Conservation (phyloP, 306 rosid species). For the Inga oerstediana region DNA sequence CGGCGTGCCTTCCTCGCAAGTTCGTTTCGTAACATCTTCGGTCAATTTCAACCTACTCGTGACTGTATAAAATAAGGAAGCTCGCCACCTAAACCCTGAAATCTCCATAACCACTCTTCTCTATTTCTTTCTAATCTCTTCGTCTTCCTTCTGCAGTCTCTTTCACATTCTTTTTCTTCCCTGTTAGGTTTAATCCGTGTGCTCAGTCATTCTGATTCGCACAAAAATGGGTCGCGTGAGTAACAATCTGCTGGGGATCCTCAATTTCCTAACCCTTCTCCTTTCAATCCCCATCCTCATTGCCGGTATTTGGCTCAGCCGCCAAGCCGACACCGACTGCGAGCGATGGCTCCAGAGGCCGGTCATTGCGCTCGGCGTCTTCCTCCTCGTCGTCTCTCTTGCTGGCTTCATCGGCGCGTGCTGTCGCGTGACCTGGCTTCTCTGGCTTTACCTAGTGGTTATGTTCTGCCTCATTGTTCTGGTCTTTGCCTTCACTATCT, state of each 20-base stretch:
- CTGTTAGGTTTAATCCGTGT: background rate
- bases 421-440: slow-evolving; percentile 65
- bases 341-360: slow-evolving; percentile 64
- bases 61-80: background rate
- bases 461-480: slow-evolving; percentile 75
- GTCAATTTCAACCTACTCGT: background rate
- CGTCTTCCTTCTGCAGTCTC: background rate
- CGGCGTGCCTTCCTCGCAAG: background rate
- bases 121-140: background rate
- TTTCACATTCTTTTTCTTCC: background rate
- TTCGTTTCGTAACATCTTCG: background rate
- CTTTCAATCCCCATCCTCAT: slow-evolving; percentile 66
- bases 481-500: slow-evolving; percentile 55
- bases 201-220: background rate
- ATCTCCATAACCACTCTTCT: background rate
- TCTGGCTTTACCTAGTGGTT: slow-evolving; percentile 69
- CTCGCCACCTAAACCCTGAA: background rate
- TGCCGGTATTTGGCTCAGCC: slow-evolving; percentile 70
- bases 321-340: slow-evolving; percentile 55
- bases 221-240: slow-evolving; percentile 48
- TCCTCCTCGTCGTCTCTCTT: slow-evolving; percentile 64
- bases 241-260: slow-evolving; percentile 62
- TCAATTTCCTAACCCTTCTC: slow-evolving; percentile 57
- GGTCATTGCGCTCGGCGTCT: slow-evolving; percentile 56
- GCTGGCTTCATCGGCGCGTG: slow-evolving; percentile 77